Evolutionary conservation across 176 grass and related monocot genomes (phyloP).

Genomic region (Eleusine coracana): DNA sequence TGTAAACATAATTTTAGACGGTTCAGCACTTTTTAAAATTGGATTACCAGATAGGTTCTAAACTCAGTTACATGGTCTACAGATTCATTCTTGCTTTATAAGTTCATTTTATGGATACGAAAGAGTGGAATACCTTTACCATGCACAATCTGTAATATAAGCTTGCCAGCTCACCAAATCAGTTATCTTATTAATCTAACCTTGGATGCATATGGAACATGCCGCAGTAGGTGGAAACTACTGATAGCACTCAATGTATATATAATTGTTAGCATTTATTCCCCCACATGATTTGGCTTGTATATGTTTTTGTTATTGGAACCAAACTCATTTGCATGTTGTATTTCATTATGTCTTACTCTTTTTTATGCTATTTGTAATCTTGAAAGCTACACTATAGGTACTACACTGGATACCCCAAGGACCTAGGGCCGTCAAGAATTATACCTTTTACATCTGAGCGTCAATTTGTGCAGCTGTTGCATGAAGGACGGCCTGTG

Average conservation of each 20-base stretch:
- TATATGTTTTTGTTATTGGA: not conserved
- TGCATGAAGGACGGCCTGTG: slow-evolving; percentile 85
- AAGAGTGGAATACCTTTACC: not conserved
- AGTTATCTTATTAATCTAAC: not conserved
- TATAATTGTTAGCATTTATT: not conserved
- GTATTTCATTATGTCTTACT: not conserved
- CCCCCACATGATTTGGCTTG: not conserved
- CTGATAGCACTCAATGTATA: not conserved
- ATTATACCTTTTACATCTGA: slow-evolving; percentile 89
- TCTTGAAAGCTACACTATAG: slow-evolving; percentile 53
- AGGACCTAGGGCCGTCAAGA: slow-evolving; percentile 77
- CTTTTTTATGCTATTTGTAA: not conserved
- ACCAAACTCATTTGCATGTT: not conserved
- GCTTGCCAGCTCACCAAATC: not conserved
- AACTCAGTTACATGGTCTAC: not conserved
- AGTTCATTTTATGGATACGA: not conserved
- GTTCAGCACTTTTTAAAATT: not conserved
- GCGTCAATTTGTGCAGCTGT: slow-evolving; percentile 78
- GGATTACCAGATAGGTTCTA: not conserved
- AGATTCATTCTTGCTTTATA: not conserved
- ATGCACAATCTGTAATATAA: not conserved
- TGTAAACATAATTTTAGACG: not conserved
- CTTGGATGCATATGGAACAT: not conserved
- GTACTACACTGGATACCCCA: slow-evolving; percentile 96
- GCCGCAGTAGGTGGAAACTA: not conserved